These are phyloP conservation scores for Nicotiana tomentosiformis DNA, from an alignment of 257 asterid species.

Conservation along the genomic window DNA sequence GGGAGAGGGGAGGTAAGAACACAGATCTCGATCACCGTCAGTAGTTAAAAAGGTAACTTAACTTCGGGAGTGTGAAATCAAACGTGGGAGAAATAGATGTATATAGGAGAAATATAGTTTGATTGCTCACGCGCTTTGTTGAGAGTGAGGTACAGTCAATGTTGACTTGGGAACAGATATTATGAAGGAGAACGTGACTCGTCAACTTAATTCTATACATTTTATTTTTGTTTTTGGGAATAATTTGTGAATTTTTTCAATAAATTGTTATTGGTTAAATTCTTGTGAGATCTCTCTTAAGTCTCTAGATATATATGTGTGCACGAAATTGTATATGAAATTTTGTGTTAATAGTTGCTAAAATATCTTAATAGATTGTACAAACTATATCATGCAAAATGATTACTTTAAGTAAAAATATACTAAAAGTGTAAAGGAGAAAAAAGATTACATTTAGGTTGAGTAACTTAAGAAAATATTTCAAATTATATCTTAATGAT, in stretches of 20 bases:
- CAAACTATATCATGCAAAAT: too few species aligned
- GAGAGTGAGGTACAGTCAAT: background rate
- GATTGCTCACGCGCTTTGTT: background rate
- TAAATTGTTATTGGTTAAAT: too few species aligned
- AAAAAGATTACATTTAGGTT: background rate
- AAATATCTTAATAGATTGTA: too few species aligned
- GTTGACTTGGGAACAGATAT: background rate
- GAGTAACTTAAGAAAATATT: background rate
- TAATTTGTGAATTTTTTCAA: too few species aligned
- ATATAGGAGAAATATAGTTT: background rate
- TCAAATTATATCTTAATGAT: too few species aligned
- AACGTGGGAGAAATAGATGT: background rate
- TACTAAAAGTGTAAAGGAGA: too few species aligned
- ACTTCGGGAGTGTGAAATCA: background rate
- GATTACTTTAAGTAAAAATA: background rate
- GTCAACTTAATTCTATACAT: background rate
- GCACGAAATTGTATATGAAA: too few species aligned
- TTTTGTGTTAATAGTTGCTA: too few species aligned
- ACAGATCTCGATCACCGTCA: constrained; percentile 7
- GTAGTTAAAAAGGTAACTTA: background rate
- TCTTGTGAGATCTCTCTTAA: too few species aligned
- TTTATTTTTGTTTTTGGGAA: too few species aligned
- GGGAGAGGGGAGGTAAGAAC: background rate
- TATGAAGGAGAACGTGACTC: background rate
- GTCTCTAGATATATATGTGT: too few species aligned